These are phyloP conservation scores for Ceratobasidium sp. DNA, from an alignment of 1,284 basidiomycete species.

Conservation along the genomic window DNA sequence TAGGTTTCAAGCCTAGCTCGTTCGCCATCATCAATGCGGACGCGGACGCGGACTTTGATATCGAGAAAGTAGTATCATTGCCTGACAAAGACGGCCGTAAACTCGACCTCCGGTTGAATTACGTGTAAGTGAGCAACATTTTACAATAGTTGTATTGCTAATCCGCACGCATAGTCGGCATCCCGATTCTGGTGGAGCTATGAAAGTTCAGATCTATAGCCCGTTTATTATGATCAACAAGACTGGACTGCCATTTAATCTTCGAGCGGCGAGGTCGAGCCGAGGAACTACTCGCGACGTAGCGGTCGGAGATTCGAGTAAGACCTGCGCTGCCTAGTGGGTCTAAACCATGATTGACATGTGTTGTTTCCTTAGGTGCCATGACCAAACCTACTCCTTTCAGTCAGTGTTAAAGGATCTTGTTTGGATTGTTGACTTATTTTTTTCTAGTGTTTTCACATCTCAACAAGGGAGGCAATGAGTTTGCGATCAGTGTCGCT, in stretches of 20 bases:
- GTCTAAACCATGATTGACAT: background rate
- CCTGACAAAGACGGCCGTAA: constrained; percentile 82
- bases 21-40: constrained; percentile 98
- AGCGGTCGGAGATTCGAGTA: constrained; percentile 30
- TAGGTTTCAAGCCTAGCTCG: constrained; percentile 95
- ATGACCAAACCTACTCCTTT: constrained; percentile 74
- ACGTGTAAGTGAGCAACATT: constrained; percentile 68
- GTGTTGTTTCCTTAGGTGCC: constrained; percentile 59
- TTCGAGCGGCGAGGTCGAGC: constrained; percentile 71
- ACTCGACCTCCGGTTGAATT: constrained; percentile 86
- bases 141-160: background rate
- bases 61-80: constrained; percentile 78
- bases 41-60: constrained; percentile 88
- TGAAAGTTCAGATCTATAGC: constrained; percentile 96
- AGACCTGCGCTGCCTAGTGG: background rate
- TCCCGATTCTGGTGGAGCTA: constrained; percentile 94
- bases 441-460: constrained; percentile 84
- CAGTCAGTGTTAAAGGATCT: constrained; percentile 63
- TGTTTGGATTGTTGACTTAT: constrained; percentile 56
- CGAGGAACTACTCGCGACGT: constrained; percentile 31
- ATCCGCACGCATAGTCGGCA: constrained; percentile 67
- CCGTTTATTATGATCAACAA: constrained; percentile 96
- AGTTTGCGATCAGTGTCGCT: constrained; percentile 85
- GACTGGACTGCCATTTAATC: constrained; percentile 84
- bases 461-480: constrained; percentile 81